Conservation (phyloP, 1,139 yeast genomes). For the Yamadazyma kanchanaburiensis region DNA sequence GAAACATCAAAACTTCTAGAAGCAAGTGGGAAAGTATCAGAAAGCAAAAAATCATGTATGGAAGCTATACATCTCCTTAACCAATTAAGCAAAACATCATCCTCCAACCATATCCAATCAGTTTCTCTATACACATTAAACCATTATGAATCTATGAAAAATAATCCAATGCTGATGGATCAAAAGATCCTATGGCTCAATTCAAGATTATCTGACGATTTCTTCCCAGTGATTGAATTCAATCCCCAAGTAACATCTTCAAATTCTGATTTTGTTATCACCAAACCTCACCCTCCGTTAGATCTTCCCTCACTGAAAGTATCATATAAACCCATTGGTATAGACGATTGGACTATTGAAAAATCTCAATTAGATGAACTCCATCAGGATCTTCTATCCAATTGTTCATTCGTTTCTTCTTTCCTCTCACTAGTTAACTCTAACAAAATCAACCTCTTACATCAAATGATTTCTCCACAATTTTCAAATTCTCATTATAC, state of each 20-base stretch:
- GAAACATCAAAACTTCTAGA: slow-evolving; percentile 4
- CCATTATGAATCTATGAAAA: slow-evolving; percentile 15
- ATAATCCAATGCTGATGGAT: slow-evolving; percentile 1
- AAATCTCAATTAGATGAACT: slow-evolving; percentile 20
- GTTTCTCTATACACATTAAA: slow-evolving; percentile 14
- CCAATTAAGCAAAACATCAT: slow-evolving; percentile 14
- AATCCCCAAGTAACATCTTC: slow-evolving; percentile 3
- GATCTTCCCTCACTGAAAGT: slow-evolving; percentile 19
- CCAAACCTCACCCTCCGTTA: slow-evolving; percentile 4
- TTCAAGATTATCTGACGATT: slow-evolving; percentile 28
- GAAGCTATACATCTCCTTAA: slow-evolving; percentile 26
- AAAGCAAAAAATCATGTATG: slow-evolving; percentile 20
- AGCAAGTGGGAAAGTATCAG: slow-evolving; percentile 7
- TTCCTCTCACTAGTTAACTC: slow-evolving; percentile 41
- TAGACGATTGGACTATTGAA: slow-evolving; percentile 17
- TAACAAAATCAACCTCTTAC: slow-evolving; percentile 12
- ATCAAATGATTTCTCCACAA: slow-evolving; percentile 25
- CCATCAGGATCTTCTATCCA: slow-evolving; percentile 58
- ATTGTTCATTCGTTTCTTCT: slow-evolving; percentile 77
- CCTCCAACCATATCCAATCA: slow-evolving; percentile 4
- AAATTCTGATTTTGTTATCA: slow-evolving; percentile 9
- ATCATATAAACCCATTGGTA: too few species aligned
- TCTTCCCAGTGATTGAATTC: slow-evolving; percentile 34
- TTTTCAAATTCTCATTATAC: slow-evolving; percentile 28
- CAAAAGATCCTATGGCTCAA: slow-evolving; percentile 41